These are phyloP conservation scores for Coix lacrymajobi DNA, from an alignment of 176 grass and related monocot species.

Conservation along the genomic window DNA sequence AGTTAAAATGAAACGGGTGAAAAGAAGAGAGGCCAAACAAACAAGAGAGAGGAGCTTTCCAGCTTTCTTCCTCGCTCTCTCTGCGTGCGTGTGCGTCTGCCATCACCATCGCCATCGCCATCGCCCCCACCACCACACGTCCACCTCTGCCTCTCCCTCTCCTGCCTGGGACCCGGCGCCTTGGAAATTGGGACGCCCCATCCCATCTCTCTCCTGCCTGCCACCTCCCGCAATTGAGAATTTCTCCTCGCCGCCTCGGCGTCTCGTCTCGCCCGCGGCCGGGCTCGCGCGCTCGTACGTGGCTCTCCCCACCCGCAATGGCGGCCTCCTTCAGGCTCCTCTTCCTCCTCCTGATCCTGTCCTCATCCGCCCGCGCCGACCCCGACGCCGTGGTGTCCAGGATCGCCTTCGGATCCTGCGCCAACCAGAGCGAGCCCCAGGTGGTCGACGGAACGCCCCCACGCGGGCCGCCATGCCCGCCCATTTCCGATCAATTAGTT, in stretches of 20 bases:
- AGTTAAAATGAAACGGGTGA: neutral
- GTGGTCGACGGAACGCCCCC: conserved; percentile 31
- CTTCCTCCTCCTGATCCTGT: neutral
- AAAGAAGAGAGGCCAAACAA: neutral
- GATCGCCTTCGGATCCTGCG: conserved; percentile 87
- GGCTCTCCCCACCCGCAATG: conserved; percentile 10
- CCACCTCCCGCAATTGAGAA: neutral
- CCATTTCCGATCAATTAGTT: neutral
- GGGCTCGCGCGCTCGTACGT: neutral
- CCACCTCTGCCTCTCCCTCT: neutral
- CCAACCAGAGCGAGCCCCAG: conserved; percentile 83
- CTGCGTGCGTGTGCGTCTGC: neutral
- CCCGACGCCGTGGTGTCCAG: conserved; percentile 42
- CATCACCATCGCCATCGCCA: neutral
- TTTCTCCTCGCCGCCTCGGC: conserved; percentile 5
- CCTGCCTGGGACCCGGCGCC: neutral
- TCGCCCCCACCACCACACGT: conserved; percentile 20
- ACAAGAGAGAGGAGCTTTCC: neutral
- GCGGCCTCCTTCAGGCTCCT: neutral
- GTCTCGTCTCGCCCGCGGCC: neutral
- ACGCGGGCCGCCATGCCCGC: neutral
- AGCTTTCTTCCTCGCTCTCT: neutral
- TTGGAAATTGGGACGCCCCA: conserved; percentile 29
- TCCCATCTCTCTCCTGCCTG: neutral
- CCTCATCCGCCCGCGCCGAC: neutral